Evolutionary conservation across 495 filamentous ascomycete species (phyloP).

Genomic region (Emericellopsis terricola): DNA sequence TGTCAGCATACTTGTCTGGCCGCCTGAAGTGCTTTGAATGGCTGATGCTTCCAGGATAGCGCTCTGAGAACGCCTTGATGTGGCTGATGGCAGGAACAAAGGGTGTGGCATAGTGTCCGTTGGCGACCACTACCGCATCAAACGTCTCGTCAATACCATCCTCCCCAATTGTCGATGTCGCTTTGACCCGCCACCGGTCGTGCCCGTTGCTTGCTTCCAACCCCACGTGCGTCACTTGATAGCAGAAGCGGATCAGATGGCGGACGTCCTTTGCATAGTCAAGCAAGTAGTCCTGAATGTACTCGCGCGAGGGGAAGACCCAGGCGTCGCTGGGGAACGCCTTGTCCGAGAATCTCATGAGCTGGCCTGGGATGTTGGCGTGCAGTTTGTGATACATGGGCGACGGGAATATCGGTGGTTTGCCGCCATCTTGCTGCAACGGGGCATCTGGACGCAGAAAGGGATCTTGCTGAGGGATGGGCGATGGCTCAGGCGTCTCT

Average conservation of each 20-base stretch:
- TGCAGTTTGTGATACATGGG: constrained; percentile 69
- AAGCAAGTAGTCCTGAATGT: constrained; percentile 55
- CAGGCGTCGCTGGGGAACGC: constrained; percentile 39
- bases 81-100: constrained; percentile 40
- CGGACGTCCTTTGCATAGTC: constrained; percentile 50
- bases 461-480: constrained; percentile 23
- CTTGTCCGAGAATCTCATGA: constrained; percentile 69
- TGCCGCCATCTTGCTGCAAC: constrained; percentile 6
- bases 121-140: constrained; percentile 74
- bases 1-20: constrained; percentile 34
- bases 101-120: constrained; percentile 60
- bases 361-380: constrained; percentile 66
- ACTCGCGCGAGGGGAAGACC: constrained; percentile 52
- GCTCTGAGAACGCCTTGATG: constrained; percentile 28
- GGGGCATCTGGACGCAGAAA: constrained; percentile 21
- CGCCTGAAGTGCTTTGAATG: constrained; percentile 70
- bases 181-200: constrained; percentile 32
- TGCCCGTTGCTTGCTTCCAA: constrained; percentile 10
- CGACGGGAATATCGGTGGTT: constrained; percentile 35
- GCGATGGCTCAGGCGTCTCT: constrained; percentile 8
- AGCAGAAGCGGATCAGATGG: constrained; percentile 23
- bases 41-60: constrained; percentile 44
- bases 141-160: constrained; percentile 29
- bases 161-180: constrained; percentile 23
- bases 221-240: constrained; percentile 17